Base-by-base conservation (phyloP, 2,329 filamentous ascomycete genomes). In the Xylaria arbuscula region DNA sequence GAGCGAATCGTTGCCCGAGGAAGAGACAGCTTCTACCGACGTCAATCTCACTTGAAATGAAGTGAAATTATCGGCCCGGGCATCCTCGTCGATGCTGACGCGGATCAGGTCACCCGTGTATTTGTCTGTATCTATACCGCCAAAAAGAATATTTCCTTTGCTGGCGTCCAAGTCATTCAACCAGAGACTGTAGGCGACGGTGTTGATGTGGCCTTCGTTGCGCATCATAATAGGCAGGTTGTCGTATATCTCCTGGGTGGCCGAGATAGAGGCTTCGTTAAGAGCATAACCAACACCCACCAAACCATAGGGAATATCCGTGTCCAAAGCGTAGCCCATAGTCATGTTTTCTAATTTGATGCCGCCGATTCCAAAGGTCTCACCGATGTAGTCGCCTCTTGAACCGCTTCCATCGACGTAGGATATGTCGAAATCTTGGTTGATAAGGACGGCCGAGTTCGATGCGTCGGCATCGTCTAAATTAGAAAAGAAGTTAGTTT, bases 101-200 rank as follows among this genome's bases (percentile, higher is more conserved):
- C 84, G 87, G 54, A 85, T 83, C 38, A 94, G 83, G 1, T 86
- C 78, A 56, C 92, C 92, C 0, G 83, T 77, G 79, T 89, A 96
- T 77, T 94, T 94, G 67, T 85, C 87, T 0, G 88, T 92, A 77
- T 95, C 92, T 67, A 94, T 88, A n/a, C 92, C 93, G 47, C 93
- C 93, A 72, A 95, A 96, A 1, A 95, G 82, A 68, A 95, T 90
- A 72, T 83, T 90, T 42, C 93, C 93, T 1, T 86, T 89, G 68
- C 85, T 89, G 0, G 91, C 80, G 66, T 83, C 83, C 10, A 87
- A 77, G 62, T 88, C 86, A 72, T 88, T 88, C 63, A 88, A 81
- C 90, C 90, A 93, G 24, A 94, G 79, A 67, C 90, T 93, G 80
- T 92, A 93, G 1, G 91, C 90, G 48, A 88, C 86, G 11, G 86